These are phyloP conservation scores for Fusarium sp. DNA, from an alignment of 2,329 filamentous ascomycete species.

Conservation along the genomic window DNA sequence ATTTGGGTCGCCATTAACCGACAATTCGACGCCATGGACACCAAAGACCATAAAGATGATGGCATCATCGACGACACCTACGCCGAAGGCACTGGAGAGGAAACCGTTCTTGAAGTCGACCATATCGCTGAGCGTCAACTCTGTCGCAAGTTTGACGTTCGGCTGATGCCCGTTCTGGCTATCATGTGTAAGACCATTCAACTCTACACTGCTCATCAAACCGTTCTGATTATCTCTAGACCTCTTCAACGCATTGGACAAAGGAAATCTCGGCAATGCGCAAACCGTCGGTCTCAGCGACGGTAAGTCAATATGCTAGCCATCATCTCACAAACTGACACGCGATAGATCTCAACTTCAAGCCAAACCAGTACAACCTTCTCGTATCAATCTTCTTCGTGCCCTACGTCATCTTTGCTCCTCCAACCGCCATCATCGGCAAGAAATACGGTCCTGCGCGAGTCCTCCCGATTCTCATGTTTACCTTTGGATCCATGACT, in stretches of 20 bases:
- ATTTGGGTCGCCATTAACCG: fast-evolving
- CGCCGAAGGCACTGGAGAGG: neutral
- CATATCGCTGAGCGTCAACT: conserved; percentile 10
- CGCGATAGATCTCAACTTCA: neutral
- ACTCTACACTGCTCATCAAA: fast-evolving
- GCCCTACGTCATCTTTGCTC: conserved; percentile 12
- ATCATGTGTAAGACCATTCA: neutral
- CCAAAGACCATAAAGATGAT: conserved; percentile 7
- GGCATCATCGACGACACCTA: neutral
- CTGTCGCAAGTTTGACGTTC: conserved; percentile 10
- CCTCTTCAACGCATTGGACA: conserved; percentile 5
- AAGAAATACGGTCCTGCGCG: conserved; percentile 2
- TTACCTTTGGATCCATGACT: conserved; percentile 9
- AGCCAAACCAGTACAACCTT: conserved; percentile 12
- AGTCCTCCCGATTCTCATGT: conserved; percentile 7
- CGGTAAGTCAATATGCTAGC: neutral
- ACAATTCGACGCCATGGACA: neutral
- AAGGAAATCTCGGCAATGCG: conserved; percentile 17
- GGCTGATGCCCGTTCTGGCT: conserved; percentile 1
- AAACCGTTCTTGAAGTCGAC: neutral
- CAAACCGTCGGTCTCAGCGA: conserved; percentile 8
- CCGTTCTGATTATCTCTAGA: neutral
- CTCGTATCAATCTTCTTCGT: conserved; percentile 18
- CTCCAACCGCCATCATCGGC: conserved; percentile 1
- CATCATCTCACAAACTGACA: neutral